Percentiles rank a stretch among this genome's conserved stretches.
Conservation (phyloP, 768 basidiomycete genomes). For the Mycena floridula region DNA sequence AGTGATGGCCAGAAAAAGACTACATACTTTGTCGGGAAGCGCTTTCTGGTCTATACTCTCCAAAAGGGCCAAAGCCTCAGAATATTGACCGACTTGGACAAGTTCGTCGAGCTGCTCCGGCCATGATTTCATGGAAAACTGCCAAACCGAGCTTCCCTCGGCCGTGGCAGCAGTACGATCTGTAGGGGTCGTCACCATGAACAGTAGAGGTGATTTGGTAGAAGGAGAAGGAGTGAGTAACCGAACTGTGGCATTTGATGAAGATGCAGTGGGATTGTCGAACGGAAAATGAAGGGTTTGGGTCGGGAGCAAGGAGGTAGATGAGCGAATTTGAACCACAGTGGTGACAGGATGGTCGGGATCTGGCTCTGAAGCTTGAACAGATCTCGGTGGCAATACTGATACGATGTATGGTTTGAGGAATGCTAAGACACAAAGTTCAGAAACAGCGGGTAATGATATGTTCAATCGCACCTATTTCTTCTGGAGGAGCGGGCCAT, state of each 20-base stretch:
- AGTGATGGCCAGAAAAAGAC: neutral
- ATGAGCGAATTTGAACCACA: slow-evolving; percentile 66
- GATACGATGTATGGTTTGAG: slow-evolving; percentile 76
- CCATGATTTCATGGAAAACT: slow-evolving; percentile 66
- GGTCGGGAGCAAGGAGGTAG: slow-evolving; percentile 51
- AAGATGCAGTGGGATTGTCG: slow-evolving; percentile 21
- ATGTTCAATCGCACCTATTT: slow-evolving; percentile 46
- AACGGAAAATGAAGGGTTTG: slow-evolving; percentile 68
- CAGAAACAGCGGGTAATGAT: neutral
- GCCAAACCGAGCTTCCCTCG: slow-evolving; percentile 80
- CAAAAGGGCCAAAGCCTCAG: slow-evolving; percentile 75
- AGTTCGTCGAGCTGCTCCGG: slow-evolving; percentile 82
- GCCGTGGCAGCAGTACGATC: slow-evolving; percentile 59
- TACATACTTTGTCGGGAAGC: slow-evolving; percentile 59
- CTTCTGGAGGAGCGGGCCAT: slow-evolving; percentile 82
- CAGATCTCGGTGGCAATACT: slow-evolving; percentile 63
- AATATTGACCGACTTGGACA: slow-evolving; percentile 58
- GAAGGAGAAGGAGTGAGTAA: slow-evolving; percentile 55
- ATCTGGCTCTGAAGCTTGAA: slow-evolving; percentile 27
- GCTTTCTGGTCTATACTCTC: slow-evolving; percentile 56
- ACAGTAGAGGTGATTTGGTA: slow-evolving; percentile 47
- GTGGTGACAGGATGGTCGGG: slow-evolving; percentile 25
- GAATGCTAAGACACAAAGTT: slow-evolving; percentile 38
- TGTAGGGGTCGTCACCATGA: slow-evolving; percentile 64
- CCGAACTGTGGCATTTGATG: slow-evolving; percentile 48